A percentile compares a stretch with the other conserved stretches of the same genome.
Evolutionary conservation across 2,329 filamentous ascomycete genomes (phyloP).

Genomic region (Penicillium brevicompactum): DNA sequence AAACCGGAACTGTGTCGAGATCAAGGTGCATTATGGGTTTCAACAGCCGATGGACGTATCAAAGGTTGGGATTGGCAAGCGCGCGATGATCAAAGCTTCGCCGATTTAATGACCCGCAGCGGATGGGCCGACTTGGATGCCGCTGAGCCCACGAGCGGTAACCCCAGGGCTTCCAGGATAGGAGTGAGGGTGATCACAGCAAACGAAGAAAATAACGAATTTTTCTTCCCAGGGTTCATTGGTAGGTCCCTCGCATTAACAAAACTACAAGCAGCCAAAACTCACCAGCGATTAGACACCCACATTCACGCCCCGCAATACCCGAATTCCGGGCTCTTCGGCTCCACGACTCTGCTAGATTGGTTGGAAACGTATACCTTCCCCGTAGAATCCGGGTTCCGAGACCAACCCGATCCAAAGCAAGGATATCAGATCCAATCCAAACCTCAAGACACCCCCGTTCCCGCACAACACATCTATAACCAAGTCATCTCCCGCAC

Average conservation of each 20-base stretch:
- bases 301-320: conserved; percentile 96
- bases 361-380: conserved; percentile 97
- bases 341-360: conserved; percentile 86
- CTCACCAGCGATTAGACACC: conserved; percentile 63
- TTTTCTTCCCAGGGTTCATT: conserved; percentile 53
- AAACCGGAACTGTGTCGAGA: conserved; percentile 55
- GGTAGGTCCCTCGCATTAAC: conserved; percentile 31
- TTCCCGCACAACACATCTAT: conserved; percentile 61
- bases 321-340: conserved; percentile 91
- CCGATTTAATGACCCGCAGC: conserved; percentile 31
- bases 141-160: conserved; percentile 2
- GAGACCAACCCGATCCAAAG: conserved; percentile 28
- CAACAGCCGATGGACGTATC: conserved; percentile 34
- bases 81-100: conserved; percentile 25
- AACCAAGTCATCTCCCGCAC: conserved; percentile 76
- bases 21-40: conserved; percentile 49
- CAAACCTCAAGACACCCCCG: conserved; percentile 26
- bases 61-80: conserved; percentile 38
- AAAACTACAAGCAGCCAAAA: neutral
- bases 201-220: conserved; percentile 45
- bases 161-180: conserved; percentile 4
- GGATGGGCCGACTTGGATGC: conserved; percentile 34
- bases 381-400: conserved; percentile 80
- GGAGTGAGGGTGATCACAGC: conserved; percentile 38
- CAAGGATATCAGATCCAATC: conserved; percentile 8